These are phyloP conservation scores for Clarireedia sp. DNA, from an alignment of 2,329 filamentous ascomycete genomes.

Conservation along the genomic window DNA sequence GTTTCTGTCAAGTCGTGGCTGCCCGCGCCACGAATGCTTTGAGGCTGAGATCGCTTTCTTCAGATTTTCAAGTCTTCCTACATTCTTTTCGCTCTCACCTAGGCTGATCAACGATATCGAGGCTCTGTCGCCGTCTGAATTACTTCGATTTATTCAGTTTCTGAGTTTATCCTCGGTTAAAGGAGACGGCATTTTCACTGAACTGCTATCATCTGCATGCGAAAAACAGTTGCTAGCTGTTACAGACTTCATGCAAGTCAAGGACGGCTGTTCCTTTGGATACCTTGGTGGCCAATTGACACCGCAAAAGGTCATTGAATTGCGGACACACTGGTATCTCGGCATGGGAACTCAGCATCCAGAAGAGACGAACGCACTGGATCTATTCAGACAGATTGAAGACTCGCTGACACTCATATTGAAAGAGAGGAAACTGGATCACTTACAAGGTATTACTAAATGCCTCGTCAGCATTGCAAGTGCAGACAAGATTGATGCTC, in stretches of 20 bases:
- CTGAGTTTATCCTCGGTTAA: background rate
- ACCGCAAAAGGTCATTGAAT: conserved; percentile 30
- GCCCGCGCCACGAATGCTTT: conserved; percentile 29
- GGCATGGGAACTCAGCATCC: conserved; percentile 33
- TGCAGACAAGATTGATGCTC: conserved; percentile 32
- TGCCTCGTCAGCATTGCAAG: background rate
- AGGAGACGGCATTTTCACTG: background rate
- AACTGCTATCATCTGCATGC: conserved; percentile 1
- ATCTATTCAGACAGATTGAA: conserved; percentile 34
- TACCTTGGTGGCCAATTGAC: conserved; percentile 35
- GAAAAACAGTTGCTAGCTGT: conserved; percentile 6
- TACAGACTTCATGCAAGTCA: conserved; percentile 30
- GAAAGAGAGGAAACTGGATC: conserved; percentile 9
- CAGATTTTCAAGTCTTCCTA: conserved; percentile 12
- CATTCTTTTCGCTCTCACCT: conserved; percentile 21
- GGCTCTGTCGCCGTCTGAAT: conserved; percentile 30
- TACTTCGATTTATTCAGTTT: conserved; percentile 4
- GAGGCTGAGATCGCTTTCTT: conserved; percentile 32
- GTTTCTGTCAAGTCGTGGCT: conserved; percentile 33
- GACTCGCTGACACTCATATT: conserved; percentile 15
- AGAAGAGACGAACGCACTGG: conserved; percentile 27
- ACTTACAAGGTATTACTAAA: conserved; percentile 1
- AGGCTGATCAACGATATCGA: conserved; percentile 36
- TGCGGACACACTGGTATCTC: conserved; percentile 35
- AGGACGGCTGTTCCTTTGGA: conserved; percentile 31